Evolutionary conservation across 257 asterid species (phyloP), one percentile per base, ranked within the genome.

Genomic region (Fraxinus cuspidata): DNA sequence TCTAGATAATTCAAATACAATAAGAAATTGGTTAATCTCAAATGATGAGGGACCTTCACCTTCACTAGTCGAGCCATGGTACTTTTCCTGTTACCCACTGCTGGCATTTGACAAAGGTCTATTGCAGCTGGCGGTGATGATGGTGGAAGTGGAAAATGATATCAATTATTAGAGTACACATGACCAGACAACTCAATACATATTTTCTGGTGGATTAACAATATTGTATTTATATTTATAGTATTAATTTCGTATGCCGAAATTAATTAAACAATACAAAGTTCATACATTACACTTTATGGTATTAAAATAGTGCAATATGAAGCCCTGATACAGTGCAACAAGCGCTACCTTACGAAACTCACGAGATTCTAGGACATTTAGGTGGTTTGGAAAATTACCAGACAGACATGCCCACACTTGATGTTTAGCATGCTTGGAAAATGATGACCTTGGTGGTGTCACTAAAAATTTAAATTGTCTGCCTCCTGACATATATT

Each of bases 401-500:
- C 8, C 60, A 8, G 66, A 58, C 29, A 8, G 66, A 58, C 67
- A n/a, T 23, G 63, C 10, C 25, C 25, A 5, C 9, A 5, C 63
- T 51, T 51, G 10, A 18, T 51, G 23, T 51, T 16, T 51, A 51
- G 19, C 23, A 18, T 51, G 63, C 23, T 51, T 51, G 23, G 63
- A 51, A 51, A 51, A 51, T 51, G 21, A 5, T 51, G 25, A 51
- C 10, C 25, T 51, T 51, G 21, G 25, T 44, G 19, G 23, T 51
- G 1, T 51, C 63, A 51, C 25, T 18, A 19, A 19, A 16, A 51
- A 19, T 49, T 51, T 18, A 51, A n/a, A 58, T 58, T 7, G 31
- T 31, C 49, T 37, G n/a, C 63, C 5, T 31, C n/a, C 85, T 76
- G 51, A 75, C 71, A 27, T 28, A 42, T 65, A 34, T 38, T 29